Percentiles rank a stretch among this genome's conserved stretches.
Conservation (phyloP, 495 filamentous ascomycete genomes). For the Trichoderma gamsii region DNA sequence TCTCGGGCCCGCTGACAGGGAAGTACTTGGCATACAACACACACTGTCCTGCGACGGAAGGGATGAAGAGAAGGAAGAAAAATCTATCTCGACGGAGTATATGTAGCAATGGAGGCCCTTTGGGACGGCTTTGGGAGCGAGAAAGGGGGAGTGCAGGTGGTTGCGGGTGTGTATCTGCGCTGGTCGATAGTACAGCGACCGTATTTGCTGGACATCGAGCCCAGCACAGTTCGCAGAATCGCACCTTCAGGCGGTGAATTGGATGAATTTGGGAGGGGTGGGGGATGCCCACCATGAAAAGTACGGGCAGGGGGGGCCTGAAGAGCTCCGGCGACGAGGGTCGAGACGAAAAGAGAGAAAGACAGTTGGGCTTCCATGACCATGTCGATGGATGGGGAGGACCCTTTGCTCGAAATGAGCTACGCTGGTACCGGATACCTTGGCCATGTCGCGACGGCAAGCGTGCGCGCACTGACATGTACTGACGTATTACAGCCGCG, state of each 20-base stretch:
- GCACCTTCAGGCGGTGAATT: neutral
- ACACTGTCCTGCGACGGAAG: neutral
- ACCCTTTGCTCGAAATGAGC: slow-evolving; percentile 11
- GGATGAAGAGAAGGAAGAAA: neutral
- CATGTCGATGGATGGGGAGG: slow-evolving; percentile 10
- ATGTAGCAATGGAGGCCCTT: neutral
- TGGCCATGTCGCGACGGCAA: neutral
- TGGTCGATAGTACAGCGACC: neutral
- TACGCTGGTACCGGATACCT: neutral
- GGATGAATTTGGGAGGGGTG: neutral
- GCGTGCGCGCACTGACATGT: slow-evolving; percentile 11
- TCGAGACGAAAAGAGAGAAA: neutral
- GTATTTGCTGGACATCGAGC: neutral
- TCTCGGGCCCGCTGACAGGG: slow-evolving; percentile 10
- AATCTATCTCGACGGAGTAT: neutral
- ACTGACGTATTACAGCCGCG: neutral
- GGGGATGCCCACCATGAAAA: neutral
- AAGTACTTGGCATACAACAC: neutral
- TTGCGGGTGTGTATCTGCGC: neutral
- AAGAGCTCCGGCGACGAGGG: neutral
- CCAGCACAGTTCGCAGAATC: slow-evolving; percentile 1
- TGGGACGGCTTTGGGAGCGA: neutral
- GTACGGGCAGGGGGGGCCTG: neutral
- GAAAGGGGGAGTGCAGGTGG: neutral
- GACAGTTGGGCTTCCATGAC: neutral